A percentile compares a stretch with the other conserved stretches of the same genome.
Conservation (phyloP, 2,329 filamentous ascomycete species). For the Fusarium foetens region DNA sequence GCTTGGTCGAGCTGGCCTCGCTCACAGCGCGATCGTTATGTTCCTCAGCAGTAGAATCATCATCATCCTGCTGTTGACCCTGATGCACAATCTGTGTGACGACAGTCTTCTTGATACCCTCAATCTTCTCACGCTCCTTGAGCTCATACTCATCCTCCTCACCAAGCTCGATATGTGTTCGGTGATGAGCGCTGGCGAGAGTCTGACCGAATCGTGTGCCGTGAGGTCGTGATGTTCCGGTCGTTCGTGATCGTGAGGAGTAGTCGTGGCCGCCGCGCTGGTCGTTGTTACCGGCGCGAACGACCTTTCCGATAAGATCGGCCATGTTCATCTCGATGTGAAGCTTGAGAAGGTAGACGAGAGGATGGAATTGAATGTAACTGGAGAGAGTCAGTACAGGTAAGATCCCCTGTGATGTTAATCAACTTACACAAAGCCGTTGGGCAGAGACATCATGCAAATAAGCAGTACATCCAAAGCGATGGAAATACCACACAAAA, state of each 20-base stretch:
- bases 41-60: constrained; percentile 30
- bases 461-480: constrained; percentile 44
- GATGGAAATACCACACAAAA: constrained; percentile 45
- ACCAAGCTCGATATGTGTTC: constrained; percentile 44
- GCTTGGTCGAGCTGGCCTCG: constrained; percentile 42
- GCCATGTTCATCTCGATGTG: constrained; percentile 47
- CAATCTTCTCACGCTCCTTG: constrained; percentile 38
- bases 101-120: constrained; percentile 42
- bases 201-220: constrained; percentile 31
- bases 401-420: rapidly evolving
- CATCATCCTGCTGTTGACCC: constrained; percentile 9
- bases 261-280: constrained; percentile 28
- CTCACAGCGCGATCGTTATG: constrained; percentile 39
- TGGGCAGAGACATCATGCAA: constrained; percentile 44
- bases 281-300: constrained; percentile 38
- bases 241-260: constrained; percentile 34
- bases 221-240: constrained; percentile 17
- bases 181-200: constrained; percentile 33
- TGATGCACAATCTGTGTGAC: constrained; percentile 34
- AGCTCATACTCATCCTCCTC: constrained; percentile 43
- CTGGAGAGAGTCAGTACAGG: constrained; percentile 4
- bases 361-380: constrained; percentile 45
- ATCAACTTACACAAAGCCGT: constrained; percentile 41
- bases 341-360: constrained; percentile 44
- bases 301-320: constrained; percentile 45